phyloP scores from a whole-genome alignment of 2,329 filamentous ascomycete species.

The Alternaria brassicicola region DNA sequence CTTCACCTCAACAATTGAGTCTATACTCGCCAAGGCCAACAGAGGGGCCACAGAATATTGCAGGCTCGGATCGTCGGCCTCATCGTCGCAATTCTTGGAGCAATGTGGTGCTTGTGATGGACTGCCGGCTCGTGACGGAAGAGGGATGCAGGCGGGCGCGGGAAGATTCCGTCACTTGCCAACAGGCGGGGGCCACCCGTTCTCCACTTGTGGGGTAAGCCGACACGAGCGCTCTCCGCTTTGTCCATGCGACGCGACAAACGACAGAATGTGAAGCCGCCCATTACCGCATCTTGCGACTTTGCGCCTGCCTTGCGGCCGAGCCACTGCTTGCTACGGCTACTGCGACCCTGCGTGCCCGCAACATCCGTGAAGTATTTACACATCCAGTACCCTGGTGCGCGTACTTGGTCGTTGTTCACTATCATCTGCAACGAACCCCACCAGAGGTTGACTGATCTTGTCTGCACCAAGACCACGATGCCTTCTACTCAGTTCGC shows the following conservation, averaged over 20 bases:
- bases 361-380: conserved; percentile 27
- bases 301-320: conserved; percentile 26
- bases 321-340: conserved; percentile 10
- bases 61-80: conserved; percentile 20
- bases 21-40: neutral
- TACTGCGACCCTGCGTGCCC: conserved; percentile 35
- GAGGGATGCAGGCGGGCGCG: conserved; percentile 26
- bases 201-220: conserved; percentile 30
- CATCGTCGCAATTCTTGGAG: conserved; percentile 8
- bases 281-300: conserved; percentile 38
- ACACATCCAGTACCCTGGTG: neutral
- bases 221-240: conserved; percentile 22
- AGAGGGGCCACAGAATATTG: neutral
- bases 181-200: conserved; percentile 1
- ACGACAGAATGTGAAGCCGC: conserved; percentile 38
- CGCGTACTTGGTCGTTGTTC: conserved; percentile 24
- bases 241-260: conserved; percentile 15
- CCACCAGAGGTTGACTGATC: conserved; percentile 34
- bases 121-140: conserved; percentile 36
- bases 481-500: conserved; percentile 71
- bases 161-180: conserved; percentile 37
- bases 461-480: conserved; percentile 31
- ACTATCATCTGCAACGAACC: conserved; percentile 37
- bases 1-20: neutral
- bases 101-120: conserved; percentile 4